A percentile compares a stretch with the other conserved stretches of the same genome.
phyloP scores from a whole-genome alignment of 208 protist genomes.

The Perkinsela sp. region DNA sequence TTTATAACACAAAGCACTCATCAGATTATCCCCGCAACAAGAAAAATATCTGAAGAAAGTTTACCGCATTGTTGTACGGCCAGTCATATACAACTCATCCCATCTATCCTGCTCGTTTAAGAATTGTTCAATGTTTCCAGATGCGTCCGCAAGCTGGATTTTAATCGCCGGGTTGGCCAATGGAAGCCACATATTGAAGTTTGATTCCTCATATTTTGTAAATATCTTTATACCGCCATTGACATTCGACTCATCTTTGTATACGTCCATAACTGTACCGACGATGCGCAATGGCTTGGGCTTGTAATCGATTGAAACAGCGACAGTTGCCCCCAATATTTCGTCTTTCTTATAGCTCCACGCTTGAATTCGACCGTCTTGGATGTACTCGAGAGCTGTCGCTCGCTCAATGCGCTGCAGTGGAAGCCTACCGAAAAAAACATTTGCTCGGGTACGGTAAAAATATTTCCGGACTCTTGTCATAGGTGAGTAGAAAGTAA shows the following conservation, averaged over 20 bases:
- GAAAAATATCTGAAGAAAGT: too few relatives aligned
- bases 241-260: conserved; percentile 52
- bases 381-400: conserved; percentile 44
- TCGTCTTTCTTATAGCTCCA: conserved; percentile 67
- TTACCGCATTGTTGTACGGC: conserved; percentile 48
- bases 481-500: too few relatives aligned
- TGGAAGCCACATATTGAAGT: conserved; percentile 64
- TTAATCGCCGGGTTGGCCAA: conserved; percentile 55
- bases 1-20: too few relatives aligned
- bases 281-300: conserved; percentile 52
- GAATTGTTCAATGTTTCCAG: conserved; percentile 58
- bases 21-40: too few relatives aligned
- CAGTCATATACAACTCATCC: conserved; percentile 65
- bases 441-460: conserved; percentile 46
- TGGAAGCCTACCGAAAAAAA: conserved; percentile 54
- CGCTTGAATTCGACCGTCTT: conserved; percentile 40
- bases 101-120: conserved; percentile 58
- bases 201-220: conserved; percentile 52
- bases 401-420: conserved; percentile 47
- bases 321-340: conserved; percentile 42
- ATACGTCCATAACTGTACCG: conserved; percentile 58
- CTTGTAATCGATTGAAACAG: conserved; percentile 65
- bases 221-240: conserved; percentile 64
- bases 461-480: conserved; percentile 16
- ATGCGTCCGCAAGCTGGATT: conserved; percentile 38